Base-by-base conservation (phyloP, 2,329 filamentous ascomycete genomes). In the Pseudogymnoascus sp. region DNA sequence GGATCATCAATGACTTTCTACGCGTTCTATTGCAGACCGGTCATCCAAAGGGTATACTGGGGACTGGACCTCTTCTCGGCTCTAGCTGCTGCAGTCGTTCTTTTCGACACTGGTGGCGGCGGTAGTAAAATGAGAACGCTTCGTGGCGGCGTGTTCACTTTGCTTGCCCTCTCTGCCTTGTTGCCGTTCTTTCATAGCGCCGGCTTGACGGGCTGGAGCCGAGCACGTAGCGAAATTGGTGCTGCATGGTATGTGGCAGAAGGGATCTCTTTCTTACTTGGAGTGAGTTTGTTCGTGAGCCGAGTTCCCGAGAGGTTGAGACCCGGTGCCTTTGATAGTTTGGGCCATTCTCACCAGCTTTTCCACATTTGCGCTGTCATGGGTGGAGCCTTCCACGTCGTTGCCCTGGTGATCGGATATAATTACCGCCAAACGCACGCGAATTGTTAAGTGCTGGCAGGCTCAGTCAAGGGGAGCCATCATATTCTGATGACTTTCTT, bases 331-430 rank as follows among this genome's bases (percentile, higher is more conserved):
- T 81, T 81, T 68, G 79, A 81, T 66, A 75, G 78, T 33, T 77
- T 72, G 65, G 76, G 78, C 14, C 74, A 75, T 3, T 81, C 78
- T 12, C 78, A 80, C 64, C 78, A 80, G 65, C 74, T 80, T 6
- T 80, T 81, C 62, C 78, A 81, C 61, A 67, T 78, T 10, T 71
- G 79, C 6, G 77, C 80, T 8, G 78, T 79, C 0, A 33, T 79
- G 4, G 77, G 75, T 5, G 75, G 75, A 26, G 66, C 72, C 28
- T 69, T 76, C 11, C 76, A 81, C 70, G 65, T 79, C 41, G 67
- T 74, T 46, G 77, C 73, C 1, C 68, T 77, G 43, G 64, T 73
- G 66, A 22, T n/a, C 41, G 22, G 22, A 26, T 26, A 50, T 50
- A 50, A 26, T 26, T 26, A 26, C 12, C 22, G 22, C 41, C 41